Conservation (phyloP, 768 basidiomycete species). For the Trametes punicea region DNA sequence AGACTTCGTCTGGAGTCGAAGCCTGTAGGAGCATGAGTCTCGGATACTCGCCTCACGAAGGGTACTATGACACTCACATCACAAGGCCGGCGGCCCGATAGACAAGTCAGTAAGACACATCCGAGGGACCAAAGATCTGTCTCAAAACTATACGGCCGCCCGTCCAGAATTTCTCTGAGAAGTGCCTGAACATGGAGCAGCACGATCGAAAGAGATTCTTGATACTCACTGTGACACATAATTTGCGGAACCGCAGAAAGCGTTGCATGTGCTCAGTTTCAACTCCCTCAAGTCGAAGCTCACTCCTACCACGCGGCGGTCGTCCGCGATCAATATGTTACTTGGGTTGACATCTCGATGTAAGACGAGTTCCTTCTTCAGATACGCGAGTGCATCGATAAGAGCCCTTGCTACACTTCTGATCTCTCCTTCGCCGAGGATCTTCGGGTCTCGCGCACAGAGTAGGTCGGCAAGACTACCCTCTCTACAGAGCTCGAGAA, state of each 20-base stretch:
- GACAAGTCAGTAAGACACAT: slow-evolving; percentile 37
- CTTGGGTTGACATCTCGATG: slow-evolving; percentile 42
- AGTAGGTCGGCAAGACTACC: slow-evolving; percentile 39
- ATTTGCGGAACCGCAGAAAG: slow-evolving; percentile 24
- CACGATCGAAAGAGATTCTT: background rate
- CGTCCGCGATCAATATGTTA: slow-evolving; percentile 39
- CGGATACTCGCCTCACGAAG: background rate
- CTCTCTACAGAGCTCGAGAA: slow-evolving; percentile 44
- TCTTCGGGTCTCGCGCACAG: slow-evolving; percentile 18
- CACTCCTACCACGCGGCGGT: slow-evolving; percentile 38
- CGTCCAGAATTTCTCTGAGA: slow-evolving; percentile 38
- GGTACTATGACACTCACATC: slow-evolving; percentile 26
- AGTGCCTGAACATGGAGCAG: background rate
- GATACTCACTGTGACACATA: slow-evolving; percentile 42
- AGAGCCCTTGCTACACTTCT: slow-evolving; percentile 39
- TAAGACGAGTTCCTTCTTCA: slow-evolving; percentile 40
- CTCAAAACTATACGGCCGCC: slow-evolving; percentile 33
- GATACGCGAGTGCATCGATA: slow-evolving; percentile 41
- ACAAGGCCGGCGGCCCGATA: slow-evolving; percentile 35
- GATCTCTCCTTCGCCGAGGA: slow-evolving; percentile 35
- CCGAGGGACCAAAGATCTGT: slow-evolving; percentile 50
- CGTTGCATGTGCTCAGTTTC: background rate
- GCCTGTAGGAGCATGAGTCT: slow-evolving; percentile 19
- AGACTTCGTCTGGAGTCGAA: slow-evolving; percentile 19
- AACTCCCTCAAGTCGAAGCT: background rate